Percentiles rank a stretch among this genome's conserved stretches.
Conservation (phyloP, 2,329 filamentous ascomycete genomes). For the Phialemoniopsis sp. region DNA sequence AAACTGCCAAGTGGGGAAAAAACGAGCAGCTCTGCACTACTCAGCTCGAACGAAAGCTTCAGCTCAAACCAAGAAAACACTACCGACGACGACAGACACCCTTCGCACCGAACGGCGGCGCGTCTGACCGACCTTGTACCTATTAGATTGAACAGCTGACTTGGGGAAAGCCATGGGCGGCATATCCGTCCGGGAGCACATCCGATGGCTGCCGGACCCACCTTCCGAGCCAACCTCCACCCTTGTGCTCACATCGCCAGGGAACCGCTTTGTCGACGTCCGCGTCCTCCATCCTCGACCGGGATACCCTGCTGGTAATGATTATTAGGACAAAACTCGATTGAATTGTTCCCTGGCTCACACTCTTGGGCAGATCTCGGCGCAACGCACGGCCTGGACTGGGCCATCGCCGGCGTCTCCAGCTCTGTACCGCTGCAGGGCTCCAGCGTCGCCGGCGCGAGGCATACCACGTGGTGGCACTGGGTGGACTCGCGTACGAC, state of each 20-base stretch:
- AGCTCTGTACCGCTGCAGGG: conserved; percentile 23
- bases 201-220: conserved; percentile 50
- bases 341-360: too few relatives aligned
- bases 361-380: neutral
- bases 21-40: too few relatives aligned
- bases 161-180: conserved; percentile 30
- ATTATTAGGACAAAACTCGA: too few relatives aligned
- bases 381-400: conserved; percentile 42
- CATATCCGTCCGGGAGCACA: conserved; percentile 55
- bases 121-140: too few relatives aligned
- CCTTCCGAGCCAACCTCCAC: conserved; percentile 60
- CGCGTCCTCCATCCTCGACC: conserved; percentile 49
- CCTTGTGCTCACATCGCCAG: conserved; percentile 58
- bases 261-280: conserved; percentile 56
- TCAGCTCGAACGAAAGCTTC: too few relatives aligned
- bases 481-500: conserved; percentile 52
- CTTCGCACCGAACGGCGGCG: too few relatives aligned
- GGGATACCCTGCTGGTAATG: too few relatives aligned
- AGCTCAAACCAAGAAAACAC: too few relatives aligned
- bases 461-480: conserved; percentile 48
- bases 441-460: conserved; percentile 18
- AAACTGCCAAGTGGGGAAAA: too few relatives aligned
- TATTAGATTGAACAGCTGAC: too few relatives aligned
- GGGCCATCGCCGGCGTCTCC: conserved; percentile 60
- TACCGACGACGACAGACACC: too few relatives aligned